phyloP scores from a whole-genome alignment of 129 eudicot genomes.

The Sambucus nigra region DNA sequence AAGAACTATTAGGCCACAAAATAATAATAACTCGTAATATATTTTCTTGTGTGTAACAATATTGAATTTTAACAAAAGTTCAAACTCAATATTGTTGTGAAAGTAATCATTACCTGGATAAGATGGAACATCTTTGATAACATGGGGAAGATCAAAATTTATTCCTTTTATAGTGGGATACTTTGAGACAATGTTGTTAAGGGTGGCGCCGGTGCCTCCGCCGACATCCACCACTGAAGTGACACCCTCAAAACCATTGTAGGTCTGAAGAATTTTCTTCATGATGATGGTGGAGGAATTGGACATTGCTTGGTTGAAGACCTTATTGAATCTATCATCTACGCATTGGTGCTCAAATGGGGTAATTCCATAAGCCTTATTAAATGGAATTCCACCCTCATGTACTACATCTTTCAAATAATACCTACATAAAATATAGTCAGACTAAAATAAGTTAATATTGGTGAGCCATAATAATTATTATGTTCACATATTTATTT shows the following conservation, averaged over 20 bases:
- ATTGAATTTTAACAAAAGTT: too few species aligned
- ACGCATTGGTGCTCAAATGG: constrained; percentile 50
- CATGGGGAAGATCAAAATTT: constrained; percentile 74
- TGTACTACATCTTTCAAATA: constrained; percentile 69
- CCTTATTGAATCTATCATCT: constrained; percentile 55
- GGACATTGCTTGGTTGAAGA: constrained; percentile 62
- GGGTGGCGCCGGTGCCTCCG: constrained; percentile 71
- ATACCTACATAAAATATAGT: too few species aligned
- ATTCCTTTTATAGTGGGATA: constrained; percentile 64
- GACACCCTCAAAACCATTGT: constrained; percentile 53
- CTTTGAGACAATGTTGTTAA: constrained; percentile 56
- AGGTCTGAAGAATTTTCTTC: constrained; percentile 56
- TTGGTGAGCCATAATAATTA: too few species aligned
- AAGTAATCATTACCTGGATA: constrained; percentile 29
- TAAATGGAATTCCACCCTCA: constrained; percentile 75
- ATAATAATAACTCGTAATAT: too few species aligned
- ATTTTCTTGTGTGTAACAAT: too few species aligned
- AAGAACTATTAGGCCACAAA: too few species aligned
- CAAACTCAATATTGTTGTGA: too few species aligned
- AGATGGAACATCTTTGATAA: constrained; percentile 54
- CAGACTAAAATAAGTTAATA: too few species aligned
- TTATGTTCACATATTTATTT: too few species aligned
- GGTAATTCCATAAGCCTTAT: constrained; percentile 72
- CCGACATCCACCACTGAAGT: constrained; percentile 61
- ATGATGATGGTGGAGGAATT: constrained; percentile 55